These are phyloP conservation scores for Yarrowia hollandica DNA, from an alignment of 805 yeast genomes.

Conservation along the genomic window DNA sequence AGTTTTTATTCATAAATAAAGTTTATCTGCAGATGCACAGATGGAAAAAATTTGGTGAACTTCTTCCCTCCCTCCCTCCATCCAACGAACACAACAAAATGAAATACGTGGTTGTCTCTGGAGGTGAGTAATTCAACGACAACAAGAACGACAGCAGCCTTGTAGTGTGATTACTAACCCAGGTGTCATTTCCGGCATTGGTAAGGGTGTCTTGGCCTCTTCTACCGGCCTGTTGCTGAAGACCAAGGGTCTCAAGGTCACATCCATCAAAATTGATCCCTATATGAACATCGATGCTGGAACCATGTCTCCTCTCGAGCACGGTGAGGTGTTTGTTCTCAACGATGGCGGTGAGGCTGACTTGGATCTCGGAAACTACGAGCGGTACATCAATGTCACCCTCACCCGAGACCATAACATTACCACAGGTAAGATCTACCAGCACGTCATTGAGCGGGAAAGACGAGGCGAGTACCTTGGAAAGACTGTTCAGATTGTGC, in stretches of 20 bases:
- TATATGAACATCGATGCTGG: slow-evolving; percentile 99
- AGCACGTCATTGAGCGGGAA: slow-evolving; percentile 88
- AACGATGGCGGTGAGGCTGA: slow-evolving; percentile 99
- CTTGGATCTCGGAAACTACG: slow-evolving; percentile 96
- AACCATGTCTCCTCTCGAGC: slow-evolving; percentile 98
- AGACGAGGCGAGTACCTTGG: slow-evolving; percentile 97
- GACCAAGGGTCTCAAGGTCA: slow-evolving; percentile 90
- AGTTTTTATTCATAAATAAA: not conserved
- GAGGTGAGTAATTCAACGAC: slow-evolving; percentile 49
- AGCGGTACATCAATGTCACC: slow-evolving; percentile 91
- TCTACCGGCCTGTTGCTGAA: slow-evolving; percentile 94
- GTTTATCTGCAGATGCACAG: slow-evolving; percentile 22
- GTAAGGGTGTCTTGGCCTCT: slow-evolving; percentile 96
- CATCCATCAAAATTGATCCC: slow-evolving; percentile 97
- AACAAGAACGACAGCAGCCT: not conserved
- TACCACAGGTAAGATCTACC: slow-evolving; percentile 97
- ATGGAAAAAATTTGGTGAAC: slow-evolving; percentile 16
- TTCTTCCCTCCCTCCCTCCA: slow-evolving; percentile 29
- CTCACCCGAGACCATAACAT: slow-evolving; percentile 93
- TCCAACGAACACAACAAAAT: slow-evolving; percentile 44
- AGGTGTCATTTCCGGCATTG: slow-evolving; percentile 97
- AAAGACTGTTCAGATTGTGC: slow-evolving; percentile 99
- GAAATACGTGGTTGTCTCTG: slow-evolving; percentile 99
- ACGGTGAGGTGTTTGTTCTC: slow-evolving; percentile 97
- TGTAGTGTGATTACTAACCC: slow-evolving; percentile 14